Evolutionary conservation across 331 rosid species (phyloP).

Genomic region (Telfairia occidentalis): DNA sequence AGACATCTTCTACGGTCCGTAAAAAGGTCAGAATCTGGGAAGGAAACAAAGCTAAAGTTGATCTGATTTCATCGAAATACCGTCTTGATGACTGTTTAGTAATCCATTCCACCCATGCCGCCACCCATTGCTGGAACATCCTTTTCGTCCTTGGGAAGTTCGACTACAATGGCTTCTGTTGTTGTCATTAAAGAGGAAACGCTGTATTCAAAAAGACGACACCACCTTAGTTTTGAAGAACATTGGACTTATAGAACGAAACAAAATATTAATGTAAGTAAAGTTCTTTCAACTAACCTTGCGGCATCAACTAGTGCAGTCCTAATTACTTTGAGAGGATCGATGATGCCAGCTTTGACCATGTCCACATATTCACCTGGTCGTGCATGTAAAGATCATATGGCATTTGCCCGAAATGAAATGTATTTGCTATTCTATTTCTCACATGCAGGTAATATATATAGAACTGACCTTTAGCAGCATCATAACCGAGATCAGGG

Average conservation of each 20-base stretch:
- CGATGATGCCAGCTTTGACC: constrained; percentile 47
- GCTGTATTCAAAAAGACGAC: constrained; percentile 13
- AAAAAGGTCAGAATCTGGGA: not conserved
- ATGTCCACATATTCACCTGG: constrained; percentile 52
- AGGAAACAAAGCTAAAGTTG: not conserved
- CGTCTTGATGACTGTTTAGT: constrained; percentile 5
- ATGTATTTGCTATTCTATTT: not conserved
- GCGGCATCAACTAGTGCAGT: constrained; percentile 53
- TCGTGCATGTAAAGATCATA: not conserved
- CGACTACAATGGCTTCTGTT: constrained; percentile 34
- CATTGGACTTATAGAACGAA: not conserved
- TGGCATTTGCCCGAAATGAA: not conserved
- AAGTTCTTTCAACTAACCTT: constrained; percentile 18
- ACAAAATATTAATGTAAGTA: not conserved
- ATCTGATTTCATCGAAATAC: not conserved
- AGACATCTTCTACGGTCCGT: not conserved
- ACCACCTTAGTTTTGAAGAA: not conserved
- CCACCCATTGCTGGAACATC: constrained; percentile 29
- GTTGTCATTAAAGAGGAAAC: constrained; percentile 45
- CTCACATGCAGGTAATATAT: not conserved
- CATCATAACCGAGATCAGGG: constrained; percentile 46
- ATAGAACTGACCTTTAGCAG: constrained; percentile 36
- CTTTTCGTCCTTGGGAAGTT: constrained; percentile 40
- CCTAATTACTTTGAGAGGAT: constrained; percentile 45
- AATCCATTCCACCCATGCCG: constrained; percentile 69